These are phyloP conservation scores for Oxytropis ochrocephala DNA, from an alignment of 306 rosid genomes.

Conservation along the genomic window DNA sequence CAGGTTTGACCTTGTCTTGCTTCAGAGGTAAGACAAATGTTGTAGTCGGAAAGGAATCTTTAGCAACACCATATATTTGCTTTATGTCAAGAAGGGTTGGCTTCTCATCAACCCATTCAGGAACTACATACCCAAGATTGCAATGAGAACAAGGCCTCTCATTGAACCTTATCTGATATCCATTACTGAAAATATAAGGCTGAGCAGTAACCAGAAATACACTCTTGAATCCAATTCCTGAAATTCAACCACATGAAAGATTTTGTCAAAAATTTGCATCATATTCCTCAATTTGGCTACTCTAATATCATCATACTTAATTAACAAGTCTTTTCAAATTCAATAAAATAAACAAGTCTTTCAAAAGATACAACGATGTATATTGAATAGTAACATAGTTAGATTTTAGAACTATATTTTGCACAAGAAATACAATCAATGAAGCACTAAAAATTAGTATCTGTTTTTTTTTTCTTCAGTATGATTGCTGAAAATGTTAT, in stretches of 20 bases:
- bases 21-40: constrained; percentile 60
- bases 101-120: constrained; percentile 78
- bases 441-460: too few species aligned
- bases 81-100: constrained; percentile 41
- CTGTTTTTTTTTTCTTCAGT: too few species aligned
- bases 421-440: too few species aligned
- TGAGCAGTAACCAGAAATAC: constrained; percentile 62
- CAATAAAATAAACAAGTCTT: too few species aligned
- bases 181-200: constrained; percentile 75
- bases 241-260: constrained; percentile 3
- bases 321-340: too few species aligned
- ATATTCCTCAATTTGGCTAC: too few species aligned
- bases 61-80: constrained; percentile 39
- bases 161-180: constrained; percentile 63
- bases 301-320: too few species aligned
- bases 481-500: background rate
- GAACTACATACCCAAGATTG: constrained; percentile 71
- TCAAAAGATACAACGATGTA: too few species aligned
- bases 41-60: constrained; percentile 55
- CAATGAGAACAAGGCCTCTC: constrained; percentile 70
- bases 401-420: background rate
- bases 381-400: too few species aligned
- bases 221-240: constrained; percentile 97
- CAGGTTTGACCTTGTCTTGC: constrained; percentile 52
- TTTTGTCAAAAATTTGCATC: too few species aligned